These are phyloP conservation scores for Termitomyces sp. DNA, from an alignment of 768 basidiomycete genomes.

Conservation along the genomic window DNA sequence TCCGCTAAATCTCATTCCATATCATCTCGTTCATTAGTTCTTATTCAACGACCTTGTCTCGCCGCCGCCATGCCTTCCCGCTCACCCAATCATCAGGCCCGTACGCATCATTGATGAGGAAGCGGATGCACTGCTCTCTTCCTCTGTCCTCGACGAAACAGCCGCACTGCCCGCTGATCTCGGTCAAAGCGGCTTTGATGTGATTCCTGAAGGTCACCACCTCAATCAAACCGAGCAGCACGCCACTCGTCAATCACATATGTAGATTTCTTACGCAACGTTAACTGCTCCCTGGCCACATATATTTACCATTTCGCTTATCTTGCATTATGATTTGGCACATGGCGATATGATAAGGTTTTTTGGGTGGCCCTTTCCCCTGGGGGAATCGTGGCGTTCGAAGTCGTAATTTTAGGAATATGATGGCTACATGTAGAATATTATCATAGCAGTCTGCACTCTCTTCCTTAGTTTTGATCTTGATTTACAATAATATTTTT, in stretches of 20 bases:
- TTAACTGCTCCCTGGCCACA: background rate
- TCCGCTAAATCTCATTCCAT: conserved; percentile 6
- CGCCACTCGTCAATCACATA: background rate
- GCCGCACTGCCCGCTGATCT: conserved; percentile 77
- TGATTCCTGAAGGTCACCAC: conserved; percentile 50
- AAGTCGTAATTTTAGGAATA: background rate
- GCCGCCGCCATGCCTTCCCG: conserved; percentile 56
- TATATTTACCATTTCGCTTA: background rate
- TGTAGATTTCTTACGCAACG: background rate
- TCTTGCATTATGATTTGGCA: background rate
- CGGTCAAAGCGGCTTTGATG: conserved; percentile 81
- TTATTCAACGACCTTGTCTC: conserved; percentile 83
- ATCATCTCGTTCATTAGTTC: conserved; percentile 43
- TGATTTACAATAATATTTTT: no score
- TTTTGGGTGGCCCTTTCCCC: background rate
- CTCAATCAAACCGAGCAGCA: conserved; percentile 12
- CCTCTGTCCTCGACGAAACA: conserved; percentile 63
- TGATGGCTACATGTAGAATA: background rate
- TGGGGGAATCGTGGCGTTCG: background rate
- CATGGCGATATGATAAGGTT: background rate
- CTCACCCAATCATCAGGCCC: conserved; percentile 25
- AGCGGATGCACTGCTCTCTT: conserved; percentile 41
- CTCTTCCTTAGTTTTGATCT: background rate
- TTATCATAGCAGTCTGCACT: background rate
- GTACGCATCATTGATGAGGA: conserved; percentile 45